A percentile compares a stretch with the other conserved stretches of the same genome.
Conservation (phyloP, 2,329 filamentous ascomycete genomes). For the Pseudogymnoascus verrucosus region DNA sequence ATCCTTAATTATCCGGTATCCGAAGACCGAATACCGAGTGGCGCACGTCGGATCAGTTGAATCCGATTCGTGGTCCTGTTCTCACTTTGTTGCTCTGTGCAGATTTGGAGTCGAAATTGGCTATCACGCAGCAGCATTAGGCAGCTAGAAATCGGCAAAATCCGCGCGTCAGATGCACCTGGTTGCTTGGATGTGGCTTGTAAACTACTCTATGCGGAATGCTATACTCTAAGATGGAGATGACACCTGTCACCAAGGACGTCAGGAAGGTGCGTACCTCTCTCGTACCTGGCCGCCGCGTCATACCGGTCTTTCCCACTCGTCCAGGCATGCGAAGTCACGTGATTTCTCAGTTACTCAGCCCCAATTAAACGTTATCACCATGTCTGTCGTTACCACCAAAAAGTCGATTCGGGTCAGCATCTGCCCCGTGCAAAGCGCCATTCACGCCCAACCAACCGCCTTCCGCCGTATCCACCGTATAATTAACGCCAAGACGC, state of each 20-base stretch:
- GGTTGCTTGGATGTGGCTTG: not conserved
- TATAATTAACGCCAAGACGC: conserved; percentile 4
- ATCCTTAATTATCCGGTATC: not conserved
- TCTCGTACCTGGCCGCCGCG: not conserved
- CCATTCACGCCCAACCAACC: not conserved
- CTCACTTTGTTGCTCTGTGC: not conserved
- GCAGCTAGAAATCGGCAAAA: not conserved
- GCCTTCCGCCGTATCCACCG: not conserved
- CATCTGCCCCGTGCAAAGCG: conserved; percentile 1
- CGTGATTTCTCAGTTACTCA: not conserved
- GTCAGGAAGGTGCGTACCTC: not conserved
- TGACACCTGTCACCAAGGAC: not conserved
- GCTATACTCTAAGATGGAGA: not conserved
- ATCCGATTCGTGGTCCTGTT: conserved; percentile 2
- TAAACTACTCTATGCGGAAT: not conserved
- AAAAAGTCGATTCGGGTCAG: not conserved
- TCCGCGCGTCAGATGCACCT: not conserved
- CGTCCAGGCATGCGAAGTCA: not conserved
- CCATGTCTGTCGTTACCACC: not conserved
- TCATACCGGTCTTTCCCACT: not conserved
- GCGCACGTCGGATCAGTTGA: not conserved
- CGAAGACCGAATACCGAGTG: not conserved
- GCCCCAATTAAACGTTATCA: not conserved
- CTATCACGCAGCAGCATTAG: not conserved
- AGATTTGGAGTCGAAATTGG: not conserved